Base-by-base conservation (phyloP, 176 grass and related monocot species). In the Triticum urartu region DNA sequence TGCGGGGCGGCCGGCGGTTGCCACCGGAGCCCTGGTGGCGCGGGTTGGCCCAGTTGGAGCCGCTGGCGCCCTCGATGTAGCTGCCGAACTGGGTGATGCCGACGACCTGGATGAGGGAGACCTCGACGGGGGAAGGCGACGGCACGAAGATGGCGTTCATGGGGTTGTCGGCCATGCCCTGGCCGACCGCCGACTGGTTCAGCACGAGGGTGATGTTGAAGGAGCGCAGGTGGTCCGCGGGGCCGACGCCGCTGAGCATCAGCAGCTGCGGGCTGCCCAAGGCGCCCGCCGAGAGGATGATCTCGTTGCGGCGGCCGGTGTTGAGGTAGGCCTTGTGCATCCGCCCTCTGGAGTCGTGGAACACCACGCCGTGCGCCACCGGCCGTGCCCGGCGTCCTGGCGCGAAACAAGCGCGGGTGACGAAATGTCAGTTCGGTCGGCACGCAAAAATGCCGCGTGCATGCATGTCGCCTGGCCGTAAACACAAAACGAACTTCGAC, bases 181-280 rank as follows among this genome's bases (percentile, higher is more conserved):
- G 91, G 7, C 95, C 93, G n/a, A 98, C 87, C 33, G 72, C 83
- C 9, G 89, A 62, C 59, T 95, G 85, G 74, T 93, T 59, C 39
- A 89, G 64, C 22, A 91, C 86, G 70, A 95, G 85, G 5, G 73
- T 88, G 84, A 98, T 98, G 91, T 90, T 85, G 30, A 93, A 83
- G 9, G 85, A 88, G 52, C 39, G 36, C 33, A 98, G 95, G 76
- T 95, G 91, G 38, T 82, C 86, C 2, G 73, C 88, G 28, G 91
- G 93, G 18, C 93, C 95, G 50, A 98, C 78, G 21, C 95, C 93
- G 64, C 93, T 98, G 79, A 98, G 71, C 93, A 98, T 98, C 64
- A 98, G 92, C 66, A 98, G 79, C 70, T 98, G 93, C 7, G 93
- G 93, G 80, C 95, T 98, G 22, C 93, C 93, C 68, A 98, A 11